These are phyloP conservation scores for Aspergillus cristatus DNA, from an alignment of 495 filamentous ascomycete genomes.

Conservation along the genomic window DNA sequence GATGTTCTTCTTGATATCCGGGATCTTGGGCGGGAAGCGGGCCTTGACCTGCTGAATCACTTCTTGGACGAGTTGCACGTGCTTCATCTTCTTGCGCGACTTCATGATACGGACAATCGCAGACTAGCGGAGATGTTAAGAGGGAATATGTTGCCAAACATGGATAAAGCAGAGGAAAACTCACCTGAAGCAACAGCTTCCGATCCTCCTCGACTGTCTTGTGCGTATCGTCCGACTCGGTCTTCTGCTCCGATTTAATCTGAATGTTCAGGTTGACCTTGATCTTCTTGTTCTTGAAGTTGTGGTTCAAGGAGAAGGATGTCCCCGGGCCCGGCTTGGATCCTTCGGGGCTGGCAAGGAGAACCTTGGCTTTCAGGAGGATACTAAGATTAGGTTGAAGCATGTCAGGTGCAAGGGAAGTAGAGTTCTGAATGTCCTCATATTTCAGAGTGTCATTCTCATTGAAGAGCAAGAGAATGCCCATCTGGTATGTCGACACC, in stretches of 20 bases:
- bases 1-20: conserved; percentile 98
- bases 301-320: conserved; percentile 72
- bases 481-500: conserved; percentile 96
- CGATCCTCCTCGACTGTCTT: conserved; percentile 99
- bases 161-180: conserved; percentile 21
- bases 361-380: conserved; percentile 83
- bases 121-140: conserved; percentile 56
- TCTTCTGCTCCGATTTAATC: conserved; percentile 90
- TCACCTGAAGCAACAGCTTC: conserved; percentile 91
- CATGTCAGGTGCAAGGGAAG: conserved; percentile 65
- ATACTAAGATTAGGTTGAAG: conserved; percentile 79
- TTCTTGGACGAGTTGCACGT: conserved; percentile 84
- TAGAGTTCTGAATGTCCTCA: conserved; percentile 74
- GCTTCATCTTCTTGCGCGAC: conserved; percentile 96
- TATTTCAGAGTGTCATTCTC: conserved; percentile 78
- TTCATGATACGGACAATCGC: conserved; percentile 99
- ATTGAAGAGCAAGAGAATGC: conserved; percentile 92
- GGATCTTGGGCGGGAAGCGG: conserved; percentile 88
- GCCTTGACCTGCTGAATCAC: conserved; percentile 88
- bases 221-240: conserved; percentile 92
- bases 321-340: conserved; percentile 69
- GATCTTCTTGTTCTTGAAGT: conserved; percentile 96
- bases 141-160: conserved; percentile 8
- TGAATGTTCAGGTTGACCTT: conserved; percentile 92
- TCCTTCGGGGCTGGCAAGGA: conserved; percentile 58